Base-by-base conservation (phyloP, 202 grass and related monocot species). In the Schoenoplectus triqueter region DNA sequence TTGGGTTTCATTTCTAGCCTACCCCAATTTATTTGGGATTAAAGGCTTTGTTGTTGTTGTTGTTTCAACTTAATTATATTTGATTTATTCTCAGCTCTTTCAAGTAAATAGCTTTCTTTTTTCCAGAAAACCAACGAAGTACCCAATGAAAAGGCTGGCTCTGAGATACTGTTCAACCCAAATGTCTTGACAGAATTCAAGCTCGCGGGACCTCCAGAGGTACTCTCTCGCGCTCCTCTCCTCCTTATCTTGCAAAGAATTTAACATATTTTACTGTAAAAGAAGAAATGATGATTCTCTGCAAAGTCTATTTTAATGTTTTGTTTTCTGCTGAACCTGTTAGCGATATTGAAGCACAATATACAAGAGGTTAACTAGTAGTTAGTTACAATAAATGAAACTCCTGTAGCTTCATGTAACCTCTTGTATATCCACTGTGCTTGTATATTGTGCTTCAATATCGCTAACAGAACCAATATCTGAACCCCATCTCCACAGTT, bases 111-210 rank as follows among this genome's bases (percentile, higher is more conserved):
- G 80, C 70, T 54, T 3, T 77, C 1, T 31, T 31, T 82, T 66
- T 81, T 83, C 74, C 86, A 95, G 89, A 88, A 60, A 84, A 49
- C 80, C 31, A 46, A 73, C 15, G 63, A 55, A 21, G 73, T 83
- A 41, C 68, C 82, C 76, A 79, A 41, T 68, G 94, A 91, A 87
- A 84, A 39, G 47, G 77, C 67, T 86, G 56, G 14, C 85, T 48
- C 87, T 15, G 93, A 96, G 51, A 92, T 94, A 83, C 75, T 96
- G 87, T 90, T 99, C 75, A 99, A 99, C 71, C 93, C 93, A n/a
- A 99, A 99, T 73, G 93, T 99, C 3, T 99, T 99, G 80, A 99
- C 93, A 14, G 97, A 99, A 74, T 99, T 94, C 86, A 99, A 94
- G 88, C 89, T 96, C 80, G 89, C 90, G 81, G 93, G 93, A 46